Conservation (phyloP, 192 early-diverging fungal species). For the Phycomyces blakesleeanus region DNA sequence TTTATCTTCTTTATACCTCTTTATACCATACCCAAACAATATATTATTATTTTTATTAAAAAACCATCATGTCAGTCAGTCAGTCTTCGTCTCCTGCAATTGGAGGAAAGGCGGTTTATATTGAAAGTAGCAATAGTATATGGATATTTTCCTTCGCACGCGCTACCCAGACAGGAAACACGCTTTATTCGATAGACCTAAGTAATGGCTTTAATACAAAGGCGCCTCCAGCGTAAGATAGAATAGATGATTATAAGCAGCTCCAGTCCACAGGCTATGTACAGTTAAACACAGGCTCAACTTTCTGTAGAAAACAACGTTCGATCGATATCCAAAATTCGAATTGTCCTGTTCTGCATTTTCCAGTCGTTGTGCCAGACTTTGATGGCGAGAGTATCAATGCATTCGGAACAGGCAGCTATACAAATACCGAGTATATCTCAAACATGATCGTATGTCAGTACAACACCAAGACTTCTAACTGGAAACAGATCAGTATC, state of each 20-base stretch:
- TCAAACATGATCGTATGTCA: constrained; percentile 1
- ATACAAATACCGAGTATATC: not conserved
- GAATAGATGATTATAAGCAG: too few species aligned
- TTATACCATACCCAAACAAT: not conserved
- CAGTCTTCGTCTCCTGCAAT: not conserved
- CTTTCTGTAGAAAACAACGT: not conserved
- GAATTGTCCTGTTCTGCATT: constrained; percentile 3
- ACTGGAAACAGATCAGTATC: constrained; percentile 1
- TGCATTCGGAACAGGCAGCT: constrained; percentile 9
- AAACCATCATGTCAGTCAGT: not conserved
- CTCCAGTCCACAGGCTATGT: too few species aligned
- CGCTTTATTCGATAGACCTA: not conserved
- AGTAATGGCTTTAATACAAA: constrained; percentile 7
- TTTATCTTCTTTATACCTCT: not conserved
- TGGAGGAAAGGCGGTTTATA: constrained; percentile 10
- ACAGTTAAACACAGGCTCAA: not conserved
- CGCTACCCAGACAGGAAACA: constrained; percentile 3
- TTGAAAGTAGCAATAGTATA: not conserved
- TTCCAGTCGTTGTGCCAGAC: constrained; percentile 1
- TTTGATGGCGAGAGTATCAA: constrained; percentile 10
- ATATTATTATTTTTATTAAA: too few species aligned
- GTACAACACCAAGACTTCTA: not conserved
- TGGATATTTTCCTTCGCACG: constrained; percentile 14
- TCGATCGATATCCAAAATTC: not conserved
- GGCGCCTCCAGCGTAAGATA: constrained; percentile 8